Base-by-base conservation (phyloP, 345 rosid species). In the Gossypium australe region DNA sequence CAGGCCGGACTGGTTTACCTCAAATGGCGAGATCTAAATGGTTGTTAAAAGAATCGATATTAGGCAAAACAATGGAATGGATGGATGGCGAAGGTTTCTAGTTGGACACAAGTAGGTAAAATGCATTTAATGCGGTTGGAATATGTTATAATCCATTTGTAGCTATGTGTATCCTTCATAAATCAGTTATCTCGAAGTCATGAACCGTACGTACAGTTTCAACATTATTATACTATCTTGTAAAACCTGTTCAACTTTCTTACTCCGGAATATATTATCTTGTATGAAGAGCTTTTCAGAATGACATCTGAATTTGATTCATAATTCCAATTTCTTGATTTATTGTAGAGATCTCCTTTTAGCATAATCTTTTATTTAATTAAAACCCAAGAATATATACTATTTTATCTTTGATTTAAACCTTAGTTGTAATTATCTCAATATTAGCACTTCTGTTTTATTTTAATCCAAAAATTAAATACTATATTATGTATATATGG, bases 1-100 rank as follows among this genome's bases (percentile, higher is more conserved):
- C 90, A 79, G n/a, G 95, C 98, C 2, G 97, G 97, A 45, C 79
- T 92, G 69, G 86, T 95, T 67, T 89, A 95, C 84, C 91, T 92
- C 11, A 90, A 81, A 44, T 92, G 99, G 99, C 82, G 98, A 61
- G 99, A 90, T 53, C 75, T 82, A 61, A 78, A 87, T 71, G 98
- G 97, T 73, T 94, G 97, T 68, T 87, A 55, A 83, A 44, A 44
- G 34, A 44, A 43, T 14, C 11, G 56, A 52, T 69, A 51, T 9
- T 14, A 9, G 43, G 16, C 72, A 25, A 16, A 49, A 5, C 1
- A 34, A 34, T 5, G 41, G 41, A 69, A 51, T 10, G 6, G 44
- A 49, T 49, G 10, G 11, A n/a, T 16, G 53, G 16, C 16, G 53
- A 48, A 14, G 22, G 58, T 69, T 25, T 69, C 44, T 27, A 27